Evolutionary conservation across 2,329 filamentous ascomycete species (phyloP).

Genomic region (Setomelanomma holmii): DNA sequence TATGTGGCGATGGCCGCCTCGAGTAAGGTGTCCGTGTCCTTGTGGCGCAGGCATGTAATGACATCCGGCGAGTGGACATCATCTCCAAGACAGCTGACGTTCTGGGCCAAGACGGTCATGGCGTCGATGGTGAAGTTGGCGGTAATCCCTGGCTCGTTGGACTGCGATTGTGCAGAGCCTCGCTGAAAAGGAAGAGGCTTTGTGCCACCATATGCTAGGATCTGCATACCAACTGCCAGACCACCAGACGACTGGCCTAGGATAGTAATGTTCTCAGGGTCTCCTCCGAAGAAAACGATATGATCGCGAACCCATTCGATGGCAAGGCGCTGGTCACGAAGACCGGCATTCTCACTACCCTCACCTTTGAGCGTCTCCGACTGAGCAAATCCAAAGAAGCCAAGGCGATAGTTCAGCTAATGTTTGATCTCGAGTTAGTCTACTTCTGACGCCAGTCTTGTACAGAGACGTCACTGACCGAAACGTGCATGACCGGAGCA

Average conservation of each 20-base stretch:
- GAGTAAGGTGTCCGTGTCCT: slow-evolving; percentile 54
- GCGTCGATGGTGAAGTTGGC: slow-evolving; percentile 58
- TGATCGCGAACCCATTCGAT: slow-evolving; percentile 51
- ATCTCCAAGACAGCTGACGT: slow-evolving; percentile 53
- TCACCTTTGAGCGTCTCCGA: slow-evolving; percentile 41
- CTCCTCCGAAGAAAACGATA: slow-evolving; percentile 45
- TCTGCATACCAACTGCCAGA: slow-evolving; percentile 43
- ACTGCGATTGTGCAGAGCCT: slow-evolving; percentile 54
- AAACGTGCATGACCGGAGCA: slow-evolving; percentile 47
- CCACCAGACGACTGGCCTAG: slow-evolving; percentile 50
- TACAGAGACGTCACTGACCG: no score
- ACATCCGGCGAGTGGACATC: slow-evolving; percentile 52
- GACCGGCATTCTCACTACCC: slow-evolving; percentile 46
- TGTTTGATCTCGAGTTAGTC: no score
- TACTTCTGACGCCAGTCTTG: no score
- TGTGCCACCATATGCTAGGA: slow-evolving; percentile 42
- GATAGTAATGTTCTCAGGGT: slow-evolving; percentile 46
- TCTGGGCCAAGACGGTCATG: slow-evolving; percentile 52
- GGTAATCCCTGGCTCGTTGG: slow-evolving; percentile 59
- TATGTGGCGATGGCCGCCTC: slow-evolving; percentile 56
- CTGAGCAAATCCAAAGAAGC: slow-evolving; percentile 49
- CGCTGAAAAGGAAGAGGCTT: slow-evolving; percentile 37
- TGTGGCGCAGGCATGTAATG: slow-evolving; percentile 56
- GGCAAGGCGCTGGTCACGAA: slow-evolving; percentile 48
- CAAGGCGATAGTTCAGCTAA: slow-evolving; percentile 49